Conservation (phyloP, 2,329 filamentous ascomycete genomes). For the Orbilia javanica region DNA sequence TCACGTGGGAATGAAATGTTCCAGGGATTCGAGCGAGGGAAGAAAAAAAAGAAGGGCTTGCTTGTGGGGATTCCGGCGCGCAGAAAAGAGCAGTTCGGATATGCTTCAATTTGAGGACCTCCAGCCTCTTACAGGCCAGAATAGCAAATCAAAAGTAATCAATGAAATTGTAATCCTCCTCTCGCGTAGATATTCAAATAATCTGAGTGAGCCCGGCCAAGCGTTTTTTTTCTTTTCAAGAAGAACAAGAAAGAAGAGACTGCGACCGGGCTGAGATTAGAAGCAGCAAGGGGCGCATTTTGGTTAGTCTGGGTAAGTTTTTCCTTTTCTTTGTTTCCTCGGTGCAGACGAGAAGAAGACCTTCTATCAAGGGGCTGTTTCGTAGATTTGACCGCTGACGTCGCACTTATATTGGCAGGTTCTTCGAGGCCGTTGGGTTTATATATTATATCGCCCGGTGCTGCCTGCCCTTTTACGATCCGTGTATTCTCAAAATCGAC, state of each 20-base stretch:
- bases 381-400: conserved; percentile 10
- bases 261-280: conserved; percentile 16
- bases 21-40: background rate
- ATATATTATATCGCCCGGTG: conserved; percentile 11
- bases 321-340: background rate
- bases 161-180: background rate
- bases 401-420: conserved; percentile 24
- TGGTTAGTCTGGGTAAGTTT: background rate
- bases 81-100: background rate
- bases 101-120: conserved; percentile 2
- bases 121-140: background rate
- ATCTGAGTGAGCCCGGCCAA: conserved; percentile 1
- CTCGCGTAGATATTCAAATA: conserved; percentile 5
- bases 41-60: background rate
- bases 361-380: conserved; percentile 20
- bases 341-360: background rate
- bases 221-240: too few relatives aligned
- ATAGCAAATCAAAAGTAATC: background rate
- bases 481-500: background rate
- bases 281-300: conserved; percentile 20
- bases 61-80: conserved; percentile 6
- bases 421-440: too few relatives aligned
- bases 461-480: background rate
- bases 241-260: background rate
- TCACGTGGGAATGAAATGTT: conserved; percentile 19